Evolutionary conservation across 129 eudicot species (phyloP).

Genomic region (Flaveria linearis): DNA sequence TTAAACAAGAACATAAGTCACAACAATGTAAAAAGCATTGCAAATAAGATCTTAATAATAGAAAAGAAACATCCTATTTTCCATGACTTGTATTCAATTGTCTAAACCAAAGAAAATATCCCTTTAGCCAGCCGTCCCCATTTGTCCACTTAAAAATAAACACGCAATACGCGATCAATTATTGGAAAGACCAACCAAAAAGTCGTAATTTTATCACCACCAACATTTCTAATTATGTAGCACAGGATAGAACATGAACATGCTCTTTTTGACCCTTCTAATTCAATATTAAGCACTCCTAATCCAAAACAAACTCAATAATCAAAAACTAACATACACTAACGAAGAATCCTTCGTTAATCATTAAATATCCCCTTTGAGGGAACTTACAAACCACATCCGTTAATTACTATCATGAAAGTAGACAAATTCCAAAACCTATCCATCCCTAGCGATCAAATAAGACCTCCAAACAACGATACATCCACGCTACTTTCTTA

Average conservation of each 20-base stretch:
- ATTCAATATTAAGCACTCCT: neutral
- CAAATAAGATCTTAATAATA: slow-evolving; percentile 5
- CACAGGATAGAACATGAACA: slow-evolving; percentile 6
- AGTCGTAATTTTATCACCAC: neutral
- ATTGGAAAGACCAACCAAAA: slow-evolving; percentile 7
- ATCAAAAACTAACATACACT: neutral
- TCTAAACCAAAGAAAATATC: neutral
- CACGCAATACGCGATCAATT: neutral
- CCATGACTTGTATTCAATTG: neutral
- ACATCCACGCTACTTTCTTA: neutral
- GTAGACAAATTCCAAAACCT: neutral
- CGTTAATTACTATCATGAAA: neutral
- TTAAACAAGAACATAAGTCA: neutral
- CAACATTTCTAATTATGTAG: slow-evolving; percentile 22
- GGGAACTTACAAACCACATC: neutral
- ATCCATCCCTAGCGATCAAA: neutral
- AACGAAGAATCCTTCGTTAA: neutral
- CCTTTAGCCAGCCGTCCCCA: neutral
- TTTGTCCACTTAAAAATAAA: slow-evolving; percentile 5
- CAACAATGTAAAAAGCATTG: neutral
- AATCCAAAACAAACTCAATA: neutral
- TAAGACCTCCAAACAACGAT: neutral
- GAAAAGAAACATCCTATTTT: slow-evolving; percentile 3
- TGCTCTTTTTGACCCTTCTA: slow-evolving; percentile 5
- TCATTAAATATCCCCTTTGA: slow-evolving; percentile 2